These are phyloP conservation scores for Boletus nobilissimus DNA, from an alignment of 1,284 basidiomycete species.

Conservation along the genomic window DNA sequence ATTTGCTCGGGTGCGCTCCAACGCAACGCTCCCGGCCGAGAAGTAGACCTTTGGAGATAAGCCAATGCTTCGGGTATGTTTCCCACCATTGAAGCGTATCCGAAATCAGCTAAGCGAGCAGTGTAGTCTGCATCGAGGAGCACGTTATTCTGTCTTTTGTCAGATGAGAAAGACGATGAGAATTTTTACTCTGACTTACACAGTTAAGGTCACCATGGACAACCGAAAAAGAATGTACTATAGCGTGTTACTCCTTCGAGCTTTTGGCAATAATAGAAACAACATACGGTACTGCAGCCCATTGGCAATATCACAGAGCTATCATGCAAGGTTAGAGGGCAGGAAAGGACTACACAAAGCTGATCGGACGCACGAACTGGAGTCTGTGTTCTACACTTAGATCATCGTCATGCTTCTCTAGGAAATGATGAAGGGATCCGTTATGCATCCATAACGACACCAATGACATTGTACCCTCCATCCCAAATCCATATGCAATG, in stretches of 20 bases:
- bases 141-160: slow-evolving; percentile 26
- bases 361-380: slow-evolving; percentile 17
- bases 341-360: rapidly evolving
- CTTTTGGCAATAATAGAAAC: rapidly evolving
- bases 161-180: neutral
- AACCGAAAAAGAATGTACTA: neutral
- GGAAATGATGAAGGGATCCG: too few species aligned
- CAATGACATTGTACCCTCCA: slow-evolving; percentile 20
- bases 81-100: neutral
- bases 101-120: slow-evolving; percentile 14
- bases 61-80: neutral
- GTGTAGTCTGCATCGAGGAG: neutral
- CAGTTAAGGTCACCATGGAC: slow-evolving; percentile 5
- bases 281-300: slow-evolving; percentile 33
- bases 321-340: neutral
- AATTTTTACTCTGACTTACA: neutral
- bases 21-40: too few species aligned
- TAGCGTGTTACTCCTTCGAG: neutral
- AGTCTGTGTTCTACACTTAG: slow-evolving; percentile 8
- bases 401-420: too few species aligned
- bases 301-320: slow-evolving; percentile 24
- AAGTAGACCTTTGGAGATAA: slow-evolving; percentile 26
- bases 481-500: slow-evolving; percentile 30
- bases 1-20: neutral
- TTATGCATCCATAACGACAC: slow-evolving; percentile 20